Evolutionary conservation across 2,329 filamentous ascomycete genomes (phyloP), one percentile per base, ranked within the genome.

Genomic region (Myriosclerotinia curreyana): DNA sequence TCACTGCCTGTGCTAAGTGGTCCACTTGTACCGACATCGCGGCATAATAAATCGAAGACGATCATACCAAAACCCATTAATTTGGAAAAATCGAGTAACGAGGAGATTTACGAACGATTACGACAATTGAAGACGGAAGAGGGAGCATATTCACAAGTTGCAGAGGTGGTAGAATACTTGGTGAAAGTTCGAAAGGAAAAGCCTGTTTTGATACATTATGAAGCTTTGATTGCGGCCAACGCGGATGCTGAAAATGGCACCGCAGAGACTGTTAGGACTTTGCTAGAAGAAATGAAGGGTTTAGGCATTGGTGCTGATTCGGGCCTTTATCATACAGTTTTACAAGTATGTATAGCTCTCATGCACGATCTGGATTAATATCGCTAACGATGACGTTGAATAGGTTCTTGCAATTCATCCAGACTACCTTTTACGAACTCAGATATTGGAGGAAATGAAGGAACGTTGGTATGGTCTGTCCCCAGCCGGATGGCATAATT

Each of bases 351-450:
- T 69, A 22, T 46, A 11, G 28, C 28, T 53, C 34, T 28, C 20
- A 3, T 28, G 3, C n/a, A 59, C 44, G 53, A 46, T 68, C 63
- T 25, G 22, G 28, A 15, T 17, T 8, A 36, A 48, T 9, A 7
- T 36, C 17, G n/a, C 44, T 60, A 60, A 48, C 44, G 62, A 22
- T 42, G 15, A 42, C n/a, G 20, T 12, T 49, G 31, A 28, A 54
- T 25, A 89, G 80, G 88, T 84, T 6, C 80, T 97, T 31, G 85
- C 90, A 0, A 84, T 95, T 11, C 95, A 98, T 74, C 91, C 94
- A 0, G 90, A 98, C 75, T 94, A 96, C 70, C 69, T 92, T 7
- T 78, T 95, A 31, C 86, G 92, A 44, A 83, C 84, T 61, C 81
- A 87, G 44, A 81, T 96, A 4, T 78, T 97, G 48, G 78, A 84